Evolutionary conservation across 768 basidiomycete species (phyloP), one percentile per base, ranked within the genome.

Genomic region (Mrakia blollopis): DNA sequence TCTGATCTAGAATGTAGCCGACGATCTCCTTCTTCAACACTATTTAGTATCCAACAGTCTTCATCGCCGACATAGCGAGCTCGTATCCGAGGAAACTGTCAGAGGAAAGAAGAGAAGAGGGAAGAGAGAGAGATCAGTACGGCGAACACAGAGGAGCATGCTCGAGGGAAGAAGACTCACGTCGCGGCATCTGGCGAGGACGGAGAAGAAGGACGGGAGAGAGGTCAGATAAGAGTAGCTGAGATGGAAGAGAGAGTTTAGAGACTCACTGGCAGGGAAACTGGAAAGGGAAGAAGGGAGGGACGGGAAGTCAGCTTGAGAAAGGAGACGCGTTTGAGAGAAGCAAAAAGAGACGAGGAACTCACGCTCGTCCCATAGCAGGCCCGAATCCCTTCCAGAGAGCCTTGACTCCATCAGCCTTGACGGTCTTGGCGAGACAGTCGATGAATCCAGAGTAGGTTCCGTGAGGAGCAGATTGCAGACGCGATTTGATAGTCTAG

Each of bases 311-410:
- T 73, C 21, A 50, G 30, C 16, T 11, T 52, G 28, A 35, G 70
- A 30, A n/a, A 11, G 8, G 16, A 50, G 14, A 44, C 10, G 5
- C 44, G 47, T 21, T 41, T 7, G 47, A 50, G 16, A 50, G 47
- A 54, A 35, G 25, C 16, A 35, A 23, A 7, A 13, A 73, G 62
- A 44, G 25, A 54, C 23, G 71, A 65, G 72, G 72, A 54, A 77
- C 57, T 57, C 57, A 79, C 83, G 92, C 92, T 81, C 93, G 85
- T 78, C 90, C 90, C 96, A 98, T 98, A 25, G 97, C 97, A 23
- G 96, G 97, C 65, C 93, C 95, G 82, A 99, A 93, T 14, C 97
- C 97, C 84, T 92, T 98, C 93, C 94, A 99, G 14, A 99, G 86
- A 1, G 96, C 95, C 16, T 80, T 82, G 25, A 92, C 86, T 61